A percentile compares a stretch with the other conserved stretches of the same genome.
Conservation (phyloP, 208 protist genomes). For the Acanthamoeba triangularis region DNA sequence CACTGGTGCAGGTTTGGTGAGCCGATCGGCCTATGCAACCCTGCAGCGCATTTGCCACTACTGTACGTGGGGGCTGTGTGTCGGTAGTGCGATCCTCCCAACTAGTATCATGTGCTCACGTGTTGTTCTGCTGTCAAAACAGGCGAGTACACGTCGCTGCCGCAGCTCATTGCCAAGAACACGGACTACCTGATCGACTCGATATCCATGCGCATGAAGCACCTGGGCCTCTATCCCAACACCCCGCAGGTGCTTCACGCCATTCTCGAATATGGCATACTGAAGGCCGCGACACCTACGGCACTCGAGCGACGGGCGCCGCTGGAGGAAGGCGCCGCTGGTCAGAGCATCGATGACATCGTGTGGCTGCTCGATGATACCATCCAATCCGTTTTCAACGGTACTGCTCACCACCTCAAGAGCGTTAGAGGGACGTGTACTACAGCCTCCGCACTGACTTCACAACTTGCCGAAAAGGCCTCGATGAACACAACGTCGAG, state of each 20-base stretch:
- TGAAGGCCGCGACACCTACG: background rate
- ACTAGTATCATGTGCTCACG: background rate
- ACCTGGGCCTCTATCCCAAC: conserved; percentile 61
- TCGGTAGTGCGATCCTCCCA: background rate
- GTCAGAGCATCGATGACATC: background rate
- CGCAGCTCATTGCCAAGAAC: conserved; percentile 59
- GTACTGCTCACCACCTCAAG: background rate
- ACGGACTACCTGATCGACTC: conserved; percentile 75
- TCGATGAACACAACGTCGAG: conserved; percentile 50
- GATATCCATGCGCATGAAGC: conserved; percentile 57
- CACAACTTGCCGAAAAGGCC: background rate
- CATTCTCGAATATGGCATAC: conserved; percentile 58
- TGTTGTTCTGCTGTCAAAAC: background rate
- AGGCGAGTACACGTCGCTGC: conserved; percentile 47
- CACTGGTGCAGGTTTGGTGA: conserved; percentile 4
- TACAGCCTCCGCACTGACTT: background rate
- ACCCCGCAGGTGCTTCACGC: conserved; percentile 66
- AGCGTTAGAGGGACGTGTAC: too few relatives aligned
- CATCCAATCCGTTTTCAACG: conserved; percentile 56
- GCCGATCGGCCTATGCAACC: conserved; percentile 27
- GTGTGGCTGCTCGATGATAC: conserved; percentile 71
- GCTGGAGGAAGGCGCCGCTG: background rate
- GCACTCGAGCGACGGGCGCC: background rate
- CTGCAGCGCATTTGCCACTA: conserved; percentile 34
- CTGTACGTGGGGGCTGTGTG: background rate